These are phyloP conservation scores for Dalbergia oliveri DNA, from an alignment of 306 rosid species.

Conservation along the genomic window DNA sequence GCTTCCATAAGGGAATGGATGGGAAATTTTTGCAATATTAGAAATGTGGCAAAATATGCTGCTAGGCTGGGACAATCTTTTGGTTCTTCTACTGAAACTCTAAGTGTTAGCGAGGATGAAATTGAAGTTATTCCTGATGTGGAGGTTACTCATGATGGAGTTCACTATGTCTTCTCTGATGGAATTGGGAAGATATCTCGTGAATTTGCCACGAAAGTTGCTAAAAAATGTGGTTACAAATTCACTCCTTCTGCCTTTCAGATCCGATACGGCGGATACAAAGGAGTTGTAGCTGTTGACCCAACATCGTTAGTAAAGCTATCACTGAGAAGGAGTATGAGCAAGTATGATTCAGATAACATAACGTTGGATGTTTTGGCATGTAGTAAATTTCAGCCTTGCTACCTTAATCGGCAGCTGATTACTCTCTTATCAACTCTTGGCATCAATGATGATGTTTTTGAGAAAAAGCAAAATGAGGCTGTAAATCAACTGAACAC, in stretches of 20 bases:
- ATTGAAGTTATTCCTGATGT: constrained; percentile 68
- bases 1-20: constrained; percentile 65
- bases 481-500: constrained; percentile 68
- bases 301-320: constrained; percentile 70
- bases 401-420: constrained; percentile 82
- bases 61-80: constrained; percentile 94
- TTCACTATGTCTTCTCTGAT: constrained; percentile 74
- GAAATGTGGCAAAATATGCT: constrained; percentile 92
- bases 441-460: constrained; percentile 64
- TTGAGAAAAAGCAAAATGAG: constrained; percentile 71
- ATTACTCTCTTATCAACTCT: constrained; percentile 86
- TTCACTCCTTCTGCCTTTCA: constrained; percentile 83
- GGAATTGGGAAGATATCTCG: constrained; percentile 91
- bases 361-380: constrained; percentile 79
- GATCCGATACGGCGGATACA: constrained; percentile 88
- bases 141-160: constrained; percentile 15
- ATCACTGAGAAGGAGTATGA: constrained; percentile 84
- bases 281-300: constrained; percentile 93
- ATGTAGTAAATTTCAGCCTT: constrained; percentile 72
- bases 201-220: constrained; percentile 72
- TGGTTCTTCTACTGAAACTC: constrained; percentile 89
- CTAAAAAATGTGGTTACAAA: constrained; percentile 64
- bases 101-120: constrained; percentile 59
- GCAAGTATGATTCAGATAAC: constrained; percentile 67
- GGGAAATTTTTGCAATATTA: constrained; percentile 75